These are phyloP conservation scores for Meyerozyma elateridarum DNA, from an alignment of 1,139 yeast genomes.

Conservation along the genomic window DNA sequence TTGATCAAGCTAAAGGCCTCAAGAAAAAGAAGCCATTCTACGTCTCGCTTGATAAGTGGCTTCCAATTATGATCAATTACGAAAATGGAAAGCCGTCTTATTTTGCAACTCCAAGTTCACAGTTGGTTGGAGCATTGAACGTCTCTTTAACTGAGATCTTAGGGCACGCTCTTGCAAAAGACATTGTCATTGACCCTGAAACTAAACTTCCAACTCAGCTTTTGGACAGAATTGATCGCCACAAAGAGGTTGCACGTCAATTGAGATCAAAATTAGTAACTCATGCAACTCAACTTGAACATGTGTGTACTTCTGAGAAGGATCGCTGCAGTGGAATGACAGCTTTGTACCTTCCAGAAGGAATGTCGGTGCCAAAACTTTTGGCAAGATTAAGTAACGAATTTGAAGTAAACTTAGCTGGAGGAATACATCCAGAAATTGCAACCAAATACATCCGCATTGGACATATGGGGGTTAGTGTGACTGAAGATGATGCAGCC, in stretches of 20 bases:
- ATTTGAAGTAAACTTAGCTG: conserved; percentile 5
- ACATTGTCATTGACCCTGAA: background rate
- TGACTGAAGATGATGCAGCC: conserved; percentile 2
- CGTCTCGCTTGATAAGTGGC: conserved; percentile 5
- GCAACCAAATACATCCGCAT: conserved; percentile 5
- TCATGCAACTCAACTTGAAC: background rate
- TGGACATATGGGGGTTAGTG: conserved; percentile 7
- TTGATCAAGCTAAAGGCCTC: conserved; percentile 3
- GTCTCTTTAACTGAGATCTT: conserved; percentile 4
- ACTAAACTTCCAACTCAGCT: conserved; percentile 1
- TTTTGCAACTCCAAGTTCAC: conserved; percentile 6
- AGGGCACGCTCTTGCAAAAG: background rate
- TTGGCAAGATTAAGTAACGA: conserved; percentile 2
- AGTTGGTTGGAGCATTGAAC: conserved; percentile 6
- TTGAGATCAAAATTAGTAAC: conserved; percentile 3
- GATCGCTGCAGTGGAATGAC: conserved; percentile 6
- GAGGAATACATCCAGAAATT: conserved; percentile 5
- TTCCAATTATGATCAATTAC: conserved; percentile 6
- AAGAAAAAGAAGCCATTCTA: conserved; percentile 4
- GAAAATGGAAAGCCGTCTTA: conserved; percentile 5
- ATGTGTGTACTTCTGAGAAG: background rate
- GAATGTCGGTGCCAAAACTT: conserved; percentile 2
- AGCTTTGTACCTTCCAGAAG: conserved; percentile 5
- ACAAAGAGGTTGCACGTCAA: conserved; percentile 1
- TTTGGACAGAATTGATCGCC: background rate